phyloP scores from a whole-genome alignment of 1,284 basidiomycete species.

The Bondarzewia mesenterica region DNA sequence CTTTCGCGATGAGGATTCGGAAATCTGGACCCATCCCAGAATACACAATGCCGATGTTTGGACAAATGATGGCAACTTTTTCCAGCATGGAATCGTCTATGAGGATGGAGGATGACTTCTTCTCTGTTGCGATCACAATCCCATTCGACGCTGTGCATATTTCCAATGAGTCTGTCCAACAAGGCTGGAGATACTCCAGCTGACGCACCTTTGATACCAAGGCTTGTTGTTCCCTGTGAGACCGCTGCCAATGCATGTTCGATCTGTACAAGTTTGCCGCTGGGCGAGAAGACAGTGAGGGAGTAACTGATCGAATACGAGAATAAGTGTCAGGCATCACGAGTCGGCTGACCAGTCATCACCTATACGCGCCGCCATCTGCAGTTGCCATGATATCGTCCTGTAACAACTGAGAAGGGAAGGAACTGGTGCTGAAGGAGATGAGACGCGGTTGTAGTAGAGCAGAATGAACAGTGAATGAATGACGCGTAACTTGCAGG shows the following conservation, averaged over 20 bases:
- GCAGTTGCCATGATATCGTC: conserved; percentile 46
- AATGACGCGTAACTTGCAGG: not conserved
- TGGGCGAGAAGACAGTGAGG: conserved; percentile 97
- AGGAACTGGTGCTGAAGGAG: conserved; percentile 3
- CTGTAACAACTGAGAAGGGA: not conserved
- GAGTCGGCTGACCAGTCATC: conserved; percentile 9
- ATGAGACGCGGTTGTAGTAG: not conserved
- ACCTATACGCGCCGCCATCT: conserved; percentile 83
- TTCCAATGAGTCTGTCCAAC: conserved; percentile 1
- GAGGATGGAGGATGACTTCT: conserved; percentile 95
- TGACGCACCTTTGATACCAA: conserved; percentile 90
- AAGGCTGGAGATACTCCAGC: conserved; percentile 6
- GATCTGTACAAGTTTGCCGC: conserved; percentile 97
- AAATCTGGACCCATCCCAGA: conserved; percentile 99
- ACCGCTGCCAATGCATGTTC: conserved; percentile 99
- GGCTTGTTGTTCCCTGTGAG: conserved; percentile 90
- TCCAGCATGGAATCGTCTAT: conserved; percentile 98
- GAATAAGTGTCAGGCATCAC: not conserved
- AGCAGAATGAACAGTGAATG: not conserved
- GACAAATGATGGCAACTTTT: conserved; percentile 94
- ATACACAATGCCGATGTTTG: conserved; percentile 99
- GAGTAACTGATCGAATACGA: conserved; percentile 70
- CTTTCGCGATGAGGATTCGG: conserved; percentile 87
- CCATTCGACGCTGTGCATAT: conserved; percentile 81
- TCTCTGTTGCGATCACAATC: conserved; percentile 98